Evolutionary conservation across 495 filamentous ascomycete genomes (phyloP).

Genomic region (Aspergillus hancockii): DNA sequence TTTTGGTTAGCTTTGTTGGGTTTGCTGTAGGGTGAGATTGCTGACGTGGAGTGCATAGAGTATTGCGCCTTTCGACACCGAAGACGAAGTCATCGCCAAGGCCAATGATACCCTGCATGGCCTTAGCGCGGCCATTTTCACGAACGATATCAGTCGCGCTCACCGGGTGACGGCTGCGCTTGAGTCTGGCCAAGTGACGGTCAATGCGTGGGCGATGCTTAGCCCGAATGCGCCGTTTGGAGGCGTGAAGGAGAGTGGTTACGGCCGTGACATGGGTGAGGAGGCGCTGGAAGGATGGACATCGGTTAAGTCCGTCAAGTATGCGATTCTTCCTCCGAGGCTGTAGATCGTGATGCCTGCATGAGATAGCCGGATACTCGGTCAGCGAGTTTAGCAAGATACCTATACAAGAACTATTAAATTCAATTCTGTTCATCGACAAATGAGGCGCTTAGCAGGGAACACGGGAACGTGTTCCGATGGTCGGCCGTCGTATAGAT

Average conservation of each 20-base stretch:
- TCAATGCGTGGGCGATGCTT: slow-evolving; percentile 32
- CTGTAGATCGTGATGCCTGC: neutral
- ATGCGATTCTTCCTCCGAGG: neutral
- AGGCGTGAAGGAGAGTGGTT: slow-evolving; percentile 56
- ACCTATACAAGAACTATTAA: too few species aligned
- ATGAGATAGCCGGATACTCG: neutral
- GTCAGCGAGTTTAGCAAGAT: neutral
- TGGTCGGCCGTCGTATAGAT: too few species aligned
- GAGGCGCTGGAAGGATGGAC: slow-evolving; percentile 32
- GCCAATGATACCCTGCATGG: slow-evolving; percentile 88
- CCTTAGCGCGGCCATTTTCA: slow-evolving; percentile 80
- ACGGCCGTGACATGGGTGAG: slow-evolving; percentile 49
- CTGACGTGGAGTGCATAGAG: slow-evolving; percentile 22
- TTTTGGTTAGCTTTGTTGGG: neutral
- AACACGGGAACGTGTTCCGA: too few species aligned
- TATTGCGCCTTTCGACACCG: slow-evolving; percentile 64
- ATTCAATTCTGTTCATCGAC: too few species aligned
- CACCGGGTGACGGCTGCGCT: slow-evolving; percentile 77
- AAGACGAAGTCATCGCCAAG: slow-evolving; percentile 76
- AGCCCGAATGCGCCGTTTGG: slow-evolving; percentile 46
- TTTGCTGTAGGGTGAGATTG: neutral
- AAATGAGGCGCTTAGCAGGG: too few species aligned
- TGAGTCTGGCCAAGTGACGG: slow-evolving; percentile 61
- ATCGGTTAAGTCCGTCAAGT: slow-evolving; percentile 23
- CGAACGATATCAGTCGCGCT: slow-evolving; percentile 69